These are phyloP conservation scores for Echinochloa phyllopogon DNA, from an alignment of 176 grass and related monocot species.

Conservation along the genomic window DNA sequence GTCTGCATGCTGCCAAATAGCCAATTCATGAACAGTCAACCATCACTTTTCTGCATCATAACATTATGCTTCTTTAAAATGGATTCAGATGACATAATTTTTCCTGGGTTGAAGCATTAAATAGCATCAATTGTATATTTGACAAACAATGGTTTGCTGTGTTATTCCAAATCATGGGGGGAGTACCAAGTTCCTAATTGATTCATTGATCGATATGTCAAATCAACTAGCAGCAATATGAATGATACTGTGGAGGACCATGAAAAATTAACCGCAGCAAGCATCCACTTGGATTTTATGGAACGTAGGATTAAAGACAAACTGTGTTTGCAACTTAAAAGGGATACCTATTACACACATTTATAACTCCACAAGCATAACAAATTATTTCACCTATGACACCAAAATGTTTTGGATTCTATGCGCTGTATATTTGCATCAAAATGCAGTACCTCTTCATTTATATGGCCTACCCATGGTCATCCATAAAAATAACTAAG, in stretches of 20 bases:
- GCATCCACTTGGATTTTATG: too few relatives aligned
- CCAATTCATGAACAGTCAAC: constrained; percentile 12
- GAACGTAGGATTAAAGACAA: background rate
- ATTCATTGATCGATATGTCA: background rate
- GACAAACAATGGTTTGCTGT: background rate
- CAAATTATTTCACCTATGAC: background rate
- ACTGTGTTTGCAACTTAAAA: background rate
- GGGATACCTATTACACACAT: background rate
- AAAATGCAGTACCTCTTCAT: background rate
- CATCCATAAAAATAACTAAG: constrained; percentile 11
- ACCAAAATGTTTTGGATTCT: background rate
- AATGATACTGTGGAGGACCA: background rate
- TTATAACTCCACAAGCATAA: background rate
- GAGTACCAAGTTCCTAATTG: background rate
- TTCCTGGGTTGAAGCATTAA: background rate
- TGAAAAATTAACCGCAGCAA: background rate
- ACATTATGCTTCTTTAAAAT: background rate
- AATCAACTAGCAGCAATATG: background rate
- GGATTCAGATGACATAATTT: background rate
- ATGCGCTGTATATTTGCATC: background rate
- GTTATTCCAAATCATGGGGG: background rate
- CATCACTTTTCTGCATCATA: background rate
- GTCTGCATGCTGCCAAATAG: background rate
- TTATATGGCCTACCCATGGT: background rate
- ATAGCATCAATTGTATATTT: background rate